Base-by-base conservation (phyloP, 306 rosid genomes). In the Urtica urens region DNA sequence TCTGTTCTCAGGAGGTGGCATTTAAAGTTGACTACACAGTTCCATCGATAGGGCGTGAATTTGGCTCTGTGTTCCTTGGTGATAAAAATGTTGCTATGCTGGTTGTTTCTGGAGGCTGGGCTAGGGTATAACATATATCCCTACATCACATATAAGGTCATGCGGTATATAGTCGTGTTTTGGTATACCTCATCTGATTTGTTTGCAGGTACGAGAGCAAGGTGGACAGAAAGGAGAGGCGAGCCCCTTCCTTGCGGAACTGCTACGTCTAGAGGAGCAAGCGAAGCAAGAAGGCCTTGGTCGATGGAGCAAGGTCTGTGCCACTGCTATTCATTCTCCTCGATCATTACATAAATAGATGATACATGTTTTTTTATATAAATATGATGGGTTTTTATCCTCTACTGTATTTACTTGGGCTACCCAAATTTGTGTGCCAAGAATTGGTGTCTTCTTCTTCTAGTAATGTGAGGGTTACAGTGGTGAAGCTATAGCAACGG, bases 81-180 rank as follows among this genome's bases (percentile, higher is more conserved):
- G 94, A 82, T 63, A 78, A 92, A 31, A 79, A 92, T 71, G 81
- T 92, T 41, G 83, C 80, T 9, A 41, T 66, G 68, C 75, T 71
- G 57, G 86, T 86, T 70, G 99, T 86, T 75, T 61, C 78, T 66
- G 72, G 54, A 69, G 99, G 99, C 72, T 85, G 96, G 96, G 94
- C 94, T 49, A 92, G 82, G 99, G 99, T 92, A 31, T 53, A 11
- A 35, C 37, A n/a, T 24, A 47, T 5, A 27, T 55, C n/a, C n/a
- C n/a, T n/a, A n/a, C n/a, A n/a, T n/a, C n/a, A n/a, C n/a, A n/a
- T n/a, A n/a, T n/a, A n/a, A n/a, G n/a, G n/a, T 5, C 16, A 39
- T 47, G 28, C 41, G 14, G 25, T 7, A 34, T n/a, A 18, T 34
- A 20, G 55, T 21, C 27, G 8, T 38, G 28, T 27, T 18, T 26